Base-by-base conservation (phyloP, 2,329 filamentous ascomycete species). In the Alternaria metachromatica region DNA sequence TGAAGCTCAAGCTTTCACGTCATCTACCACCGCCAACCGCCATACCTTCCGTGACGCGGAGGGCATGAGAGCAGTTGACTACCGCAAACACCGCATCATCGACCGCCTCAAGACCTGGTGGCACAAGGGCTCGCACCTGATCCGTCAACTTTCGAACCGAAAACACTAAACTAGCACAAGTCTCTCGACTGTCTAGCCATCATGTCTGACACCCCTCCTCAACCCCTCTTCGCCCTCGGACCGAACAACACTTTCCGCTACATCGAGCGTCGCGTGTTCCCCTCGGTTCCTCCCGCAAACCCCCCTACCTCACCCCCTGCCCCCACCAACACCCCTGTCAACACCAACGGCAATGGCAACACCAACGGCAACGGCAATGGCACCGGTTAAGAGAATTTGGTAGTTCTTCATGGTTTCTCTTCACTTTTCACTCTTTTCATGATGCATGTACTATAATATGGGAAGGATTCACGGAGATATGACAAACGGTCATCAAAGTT, bases 1-100 rank as follows among this genome's bases (percentile, higher is more conserved):
- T 44, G 72, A 76, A 65, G 60, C 59, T 20, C 62, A 54, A 55
- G 68, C 64, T 30, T 72, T 69, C 55, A 64, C 58, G 37, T 49
- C 65, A n/a, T 28, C 64, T 45, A 69, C 67, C 55, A 65, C 62
- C 30, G 62, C 54, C 37, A 59, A 71, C 30, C 72, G 71, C 21
- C 71, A 75, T 45, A 76, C 74, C 13, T 75, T 70, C 54, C 65
- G 66, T 18, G 67, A 68, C 44, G 73, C 73, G 18, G 62, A 72
- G 60, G 73, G 74, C 44, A 75, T 75, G 72, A 64, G 63, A 49
- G 60, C 37, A 43, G 62, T 51, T 21, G 62, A 62, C 33, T 76
- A 74, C 55, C 74, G 71, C 26, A 63, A 68, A 18, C 61, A 72
- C 23, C 55, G 63, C 13, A 61, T 75, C 50, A 50, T 74, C 44